These are phyloP conservation scores for Metschnikowia koreensis DNA, from an alignment of 805 yeast species.

Conservation along the genomic window DNA sequence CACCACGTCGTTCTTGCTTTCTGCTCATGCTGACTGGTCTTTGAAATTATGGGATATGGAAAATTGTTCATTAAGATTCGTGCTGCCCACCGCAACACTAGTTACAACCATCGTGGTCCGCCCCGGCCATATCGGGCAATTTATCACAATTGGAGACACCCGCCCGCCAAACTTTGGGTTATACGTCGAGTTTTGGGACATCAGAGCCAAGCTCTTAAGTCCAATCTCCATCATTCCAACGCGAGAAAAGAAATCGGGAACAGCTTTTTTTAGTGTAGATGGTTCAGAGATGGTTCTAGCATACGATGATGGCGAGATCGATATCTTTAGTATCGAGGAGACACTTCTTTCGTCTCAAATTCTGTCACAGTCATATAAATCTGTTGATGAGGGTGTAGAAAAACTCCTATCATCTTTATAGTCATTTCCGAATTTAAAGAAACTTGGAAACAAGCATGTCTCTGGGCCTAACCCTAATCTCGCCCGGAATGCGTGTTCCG, in stretches of 20 bases:
- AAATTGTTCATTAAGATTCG: slow-evolving; percentile 2
- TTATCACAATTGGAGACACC: slow-evolving; percentile 13
- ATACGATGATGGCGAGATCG: slow-evolving; percentile 16
- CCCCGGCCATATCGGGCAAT: slow-evolving; percentile 14
- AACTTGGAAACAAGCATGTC: slow-evolving; percentile 33
- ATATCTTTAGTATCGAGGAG: slow-evolving; percentile 15
- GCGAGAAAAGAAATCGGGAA: slow-evolving; percentile 4
- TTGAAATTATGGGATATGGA: slow-evolving; percentile 15
- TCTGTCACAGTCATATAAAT: slow-evolving; percentile 1
- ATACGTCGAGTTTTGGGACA: slow-evolving; percentile 19
- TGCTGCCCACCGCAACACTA: slow-evolving; percentile 16
- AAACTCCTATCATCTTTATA: slow-evolving; percentile 9
- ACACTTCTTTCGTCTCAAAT: slow-evolving; percentile 9
- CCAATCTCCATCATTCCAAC: slow-evolving; percentile 15
- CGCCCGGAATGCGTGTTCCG: slow-evolving; percentile 49
- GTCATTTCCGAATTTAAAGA: slow-evolving; percentile 2
- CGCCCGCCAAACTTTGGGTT: slow-evolving; percentile 13
- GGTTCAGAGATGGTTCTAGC: slow-evolving; percentile 15
- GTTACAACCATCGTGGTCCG: slow-evolving; percentile 10
- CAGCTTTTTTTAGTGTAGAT: slow-evolving; percentile 12
- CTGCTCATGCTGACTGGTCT: slow-evolving; percentile 18
- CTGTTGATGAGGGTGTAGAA: slow-evolving; percentile 6
- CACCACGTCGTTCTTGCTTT: slow-evolving; percentile 8
- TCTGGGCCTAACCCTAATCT: slow-evolving; percentile 51
- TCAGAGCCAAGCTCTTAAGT: slow-evolving; percentile 8